Evolutionary conservation across 164 flowering plant species (phyloP), one percentile per base, ranked within the genome.

Genomic region (Magnolia sinica): DNA sequence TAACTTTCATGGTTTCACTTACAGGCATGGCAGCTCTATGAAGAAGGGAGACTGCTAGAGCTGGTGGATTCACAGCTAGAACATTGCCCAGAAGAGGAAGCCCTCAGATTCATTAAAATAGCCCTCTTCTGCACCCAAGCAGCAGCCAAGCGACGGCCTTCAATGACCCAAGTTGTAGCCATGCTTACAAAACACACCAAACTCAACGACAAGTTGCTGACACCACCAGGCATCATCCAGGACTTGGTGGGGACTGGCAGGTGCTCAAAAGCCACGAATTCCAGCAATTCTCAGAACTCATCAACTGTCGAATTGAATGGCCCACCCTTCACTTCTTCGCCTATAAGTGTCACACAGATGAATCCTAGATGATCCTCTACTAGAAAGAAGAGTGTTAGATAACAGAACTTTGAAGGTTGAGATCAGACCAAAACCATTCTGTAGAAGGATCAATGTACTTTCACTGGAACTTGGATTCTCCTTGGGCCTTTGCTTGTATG

Each of bases 71-170:
- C 91, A 31, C 90, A 87, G 29, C 72, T 91, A 69, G 86, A 73
- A 66, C 85, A 84, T 24, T 92, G 69, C 76, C 91, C 91, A 22
- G 87, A 87, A 79, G 91, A 88, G 73, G 89, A 89, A 81, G 88
- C 85, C 22, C 63, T 83, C 59, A 85, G 91, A 75, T 88, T 81
- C 84, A 83, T 91, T 59, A 92, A 89, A 83, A 87, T 92, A 31
- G 97, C 94, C 7, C 84, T 92, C 51, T 92, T 92, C 86, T 92
- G 97, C 87, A 87, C 95, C 59, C 97, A 92, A 81, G 88, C 88
- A 73, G 70, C 81, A 52, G 90, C 92, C 52, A 85, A 20, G 76
- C 80, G 90, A 71, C 84, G 97, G 77, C 97, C 97, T 18, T 52
- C 71, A 50, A 92, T 92, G 97, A 85, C 87, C 75, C 94, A 90